phyloP scores from a whole-genome alignment of 306 rosid species.

The Begonia loranthoides region DNA sequence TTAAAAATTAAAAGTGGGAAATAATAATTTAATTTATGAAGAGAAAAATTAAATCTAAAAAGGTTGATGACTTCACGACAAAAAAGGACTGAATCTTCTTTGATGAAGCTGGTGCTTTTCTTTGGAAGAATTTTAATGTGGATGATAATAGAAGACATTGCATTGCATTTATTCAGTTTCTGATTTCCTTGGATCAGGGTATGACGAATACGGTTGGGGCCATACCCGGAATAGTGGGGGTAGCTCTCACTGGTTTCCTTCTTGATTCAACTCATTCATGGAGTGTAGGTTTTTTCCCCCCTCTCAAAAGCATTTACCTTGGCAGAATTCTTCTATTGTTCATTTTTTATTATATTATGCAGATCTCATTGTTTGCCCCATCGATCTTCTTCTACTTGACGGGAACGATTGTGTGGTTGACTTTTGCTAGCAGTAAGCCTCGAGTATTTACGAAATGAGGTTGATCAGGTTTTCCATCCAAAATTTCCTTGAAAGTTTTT shows the following conservation, averaged over 20 bases:
- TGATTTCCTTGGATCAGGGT: constrained; percentile 32
- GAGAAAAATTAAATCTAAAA: too few species aligned
- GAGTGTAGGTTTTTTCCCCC: constrained; percentile 57
- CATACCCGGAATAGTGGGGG: constrained; percentile 83
- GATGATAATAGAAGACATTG: background rate
- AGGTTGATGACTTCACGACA: too few species aligned
- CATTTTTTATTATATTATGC: constrained; percentile 15
- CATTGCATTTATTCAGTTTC: too few species aligned
- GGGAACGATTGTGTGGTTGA: constrained; percentile 74
- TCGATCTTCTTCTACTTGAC: constrained; percentile 93
- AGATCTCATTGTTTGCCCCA: constrained; percentile 80
- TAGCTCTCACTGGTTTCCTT: constrained; percentile 87
- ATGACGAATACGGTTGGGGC: constrained; percentile 95
- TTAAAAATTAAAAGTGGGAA: too few species aligned
- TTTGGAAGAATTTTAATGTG: constrained; percentile 4
- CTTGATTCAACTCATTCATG: constrained; percentile 95
- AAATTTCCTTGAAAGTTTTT: too few species aligned
- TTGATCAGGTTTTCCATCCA: constrained; percentile 13
- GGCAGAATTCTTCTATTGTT: background rate
- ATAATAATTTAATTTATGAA: too few species aligned
- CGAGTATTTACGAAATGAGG: constrained; percentile 50
- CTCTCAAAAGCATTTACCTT: constrained; percentile 1
- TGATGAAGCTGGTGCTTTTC: constrained; percentile 1
- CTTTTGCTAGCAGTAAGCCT: constrained; percentile 90
- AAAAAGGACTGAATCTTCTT: background rate